Evolutionary conservation across 2,329 filamentous ascomycete species (phyloP), one percentile per base, ranked within the genome.

Genomic region (Hirsutella minnesotensis): DNA sequence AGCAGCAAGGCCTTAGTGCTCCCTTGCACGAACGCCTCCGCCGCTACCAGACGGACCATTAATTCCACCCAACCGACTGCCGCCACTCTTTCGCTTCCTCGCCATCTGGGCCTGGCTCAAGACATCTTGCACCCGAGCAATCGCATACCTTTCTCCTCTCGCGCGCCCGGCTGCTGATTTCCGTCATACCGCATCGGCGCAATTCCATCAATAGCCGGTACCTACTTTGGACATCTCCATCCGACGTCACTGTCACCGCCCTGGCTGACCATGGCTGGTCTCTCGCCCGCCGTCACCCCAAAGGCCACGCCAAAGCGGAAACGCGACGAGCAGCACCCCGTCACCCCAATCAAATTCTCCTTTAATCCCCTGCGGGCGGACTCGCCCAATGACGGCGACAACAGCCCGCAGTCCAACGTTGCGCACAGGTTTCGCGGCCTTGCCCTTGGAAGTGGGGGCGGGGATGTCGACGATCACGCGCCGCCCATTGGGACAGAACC

Each of bases 341-440:
- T 55, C 34, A 54, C 61, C 10, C 60, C 63, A n/a, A 48, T 60
- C 44, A 54, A 61, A 39, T 75, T 75, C 55, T 67, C 68, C 1
- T 75, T 75, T 50, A 64, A 70, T 44, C 48, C 56, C 37, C 42
- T 59, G 48, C 49, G 47, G 4, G 45, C 56, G 45, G 44, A 58
- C 30, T 43, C 53, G 22, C 47, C 57, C 34, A 66, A 70, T 24
- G 70, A 73, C 40, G 72, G 71, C 45, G 67, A 60, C 52, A 65
- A 58, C 48, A 77, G 74, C 48, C 73, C 74, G n/a, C 65, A 68
- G 42, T 68, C 69, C 35, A 67, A 59, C 42, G 70, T 77, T 34
- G 70, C 68, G 33, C 68, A 70, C 53, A 64, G 64, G 51, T 75
- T 78, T 57, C 64, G 65, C 40, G 68, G 72, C 44, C 64, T 77